Conservation (phyloP, 768 basidiomycete genomes). For the Pleurotus cornucopiae region DNA sequence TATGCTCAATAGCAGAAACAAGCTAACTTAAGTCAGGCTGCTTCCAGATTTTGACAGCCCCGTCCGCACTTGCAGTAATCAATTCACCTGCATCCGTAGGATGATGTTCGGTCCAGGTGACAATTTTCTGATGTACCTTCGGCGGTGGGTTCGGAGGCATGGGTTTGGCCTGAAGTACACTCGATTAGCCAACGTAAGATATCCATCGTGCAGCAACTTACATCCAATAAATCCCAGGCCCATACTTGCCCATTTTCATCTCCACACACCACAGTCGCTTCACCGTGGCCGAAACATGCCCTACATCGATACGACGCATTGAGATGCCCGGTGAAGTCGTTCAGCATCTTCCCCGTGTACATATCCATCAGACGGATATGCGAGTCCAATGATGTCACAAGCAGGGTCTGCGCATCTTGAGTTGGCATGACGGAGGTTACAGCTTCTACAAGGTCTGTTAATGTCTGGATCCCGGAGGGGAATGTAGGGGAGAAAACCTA, state of each 20-base stretch:
- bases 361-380: constrained; percentile 85
- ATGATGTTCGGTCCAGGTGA: constrained; percentile 92
- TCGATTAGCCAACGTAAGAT: neutral
- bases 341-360: constrained; percentile 75
- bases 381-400: constrained; percentile 82
- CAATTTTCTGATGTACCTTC: constrained; percentile 75
- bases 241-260: constrained; percentile 89
- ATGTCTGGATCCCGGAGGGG: neutral
- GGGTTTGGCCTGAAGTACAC: constrained; percentile 53
- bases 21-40: constrained; percentile 24
- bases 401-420: constrained; percentile 72
- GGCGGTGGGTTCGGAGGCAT: constrained; percentile 72
- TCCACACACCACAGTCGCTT: constrained; percentile 78
- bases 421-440: constrained; percentile 82
- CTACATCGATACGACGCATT: constrained; percentile 76
- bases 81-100: constrained; percentile 78
- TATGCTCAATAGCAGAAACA: no score
- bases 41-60: constrained; percentile 87
- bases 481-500: constrained; percentile 34
- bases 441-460: constrained; percentile 52
- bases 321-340: constrained; percentile 76
- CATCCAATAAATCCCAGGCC: constrained; percentile 93
- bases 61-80: constrained; percentile 88
- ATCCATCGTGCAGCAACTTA: constrained; percentile 26
- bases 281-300: constrained; percentile 78